phyloP scores from a whole-genome alignment of 768 basidiomycete species.

The Tricholoma furcatifolium region DNA sequence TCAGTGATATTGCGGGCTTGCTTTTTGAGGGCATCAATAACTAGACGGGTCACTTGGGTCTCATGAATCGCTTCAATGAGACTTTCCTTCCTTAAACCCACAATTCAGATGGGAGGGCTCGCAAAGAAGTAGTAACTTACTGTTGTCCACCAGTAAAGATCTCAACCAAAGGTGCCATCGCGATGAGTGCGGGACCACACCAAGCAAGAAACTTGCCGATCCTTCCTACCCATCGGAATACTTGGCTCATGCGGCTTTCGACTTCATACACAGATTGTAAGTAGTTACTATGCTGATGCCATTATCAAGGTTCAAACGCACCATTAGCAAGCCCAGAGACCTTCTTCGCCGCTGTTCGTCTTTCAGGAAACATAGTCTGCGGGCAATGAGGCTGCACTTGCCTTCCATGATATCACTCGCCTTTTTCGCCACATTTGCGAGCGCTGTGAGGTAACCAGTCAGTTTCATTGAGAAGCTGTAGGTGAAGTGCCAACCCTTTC shows the following conservation, averaged over 20 bases:
- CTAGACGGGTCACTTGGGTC: conserved; percentile 2
- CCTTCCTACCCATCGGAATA: neutral
- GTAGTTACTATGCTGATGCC: neutral
- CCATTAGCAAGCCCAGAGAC: conserved; percentile 1
- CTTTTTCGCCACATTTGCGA: neutral
- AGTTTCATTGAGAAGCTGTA: neutral
- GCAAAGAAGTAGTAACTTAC: neutral
- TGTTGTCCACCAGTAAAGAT: neutral
- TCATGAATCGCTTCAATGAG: conserved; percentile 5
- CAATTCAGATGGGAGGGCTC: neutral
- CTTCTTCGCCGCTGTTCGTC: neutral
- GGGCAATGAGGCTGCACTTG: neutral
- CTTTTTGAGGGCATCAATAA: neutral
- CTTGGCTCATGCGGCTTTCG: neutral
- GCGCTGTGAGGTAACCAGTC: neutral
- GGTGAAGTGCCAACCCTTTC: neutral
- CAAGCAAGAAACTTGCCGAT: conserved; percentile 1
- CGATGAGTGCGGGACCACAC: neutral
- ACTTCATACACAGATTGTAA: neutral
- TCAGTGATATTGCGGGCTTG: conserved; percentile 4
- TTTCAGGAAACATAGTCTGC: neutral
- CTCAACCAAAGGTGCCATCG: neutral
- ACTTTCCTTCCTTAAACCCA: neutral
- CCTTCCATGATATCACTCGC: neutral
- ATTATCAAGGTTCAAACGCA: neutral